A percentile compares a stretch with the other conserved stretches of the same genome.
Evolutionary conservation across 2,329 filamentous ascomycete species (phyloP).

Genomic region (Paecilomyces variotii): DNA sequence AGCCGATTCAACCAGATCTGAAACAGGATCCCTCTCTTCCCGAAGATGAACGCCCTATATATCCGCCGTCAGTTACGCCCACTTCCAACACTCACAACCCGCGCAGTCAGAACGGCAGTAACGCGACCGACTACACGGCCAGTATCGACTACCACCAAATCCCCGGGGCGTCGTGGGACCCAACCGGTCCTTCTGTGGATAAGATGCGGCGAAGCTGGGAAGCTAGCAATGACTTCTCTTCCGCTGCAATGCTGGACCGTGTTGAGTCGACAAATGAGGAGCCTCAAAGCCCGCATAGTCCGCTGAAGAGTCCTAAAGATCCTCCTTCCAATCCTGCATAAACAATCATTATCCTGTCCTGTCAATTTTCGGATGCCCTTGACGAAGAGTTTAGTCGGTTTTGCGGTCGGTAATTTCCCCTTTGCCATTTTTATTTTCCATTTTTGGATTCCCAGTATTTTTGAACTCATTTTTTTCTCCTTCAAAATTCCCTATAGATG

Average conservation of each 20-base stretch:
- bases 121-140: conserved; percentile 80
- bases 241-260: conserved; percentile 72
- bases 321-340: conserved; percentile 23
- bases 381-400: conserved; percentile 13
- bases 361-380: conserved; percentile 19
- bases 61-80: conserved; percentile 76
- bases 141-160: conserved; percentile 41
- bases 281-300: conserved; percentile 21
- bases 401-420: conserved; percentile 20
- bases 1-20: conserved; percentile 50
- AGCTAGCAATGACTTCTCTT: conserved; percentile 79
- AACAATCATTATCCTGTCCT: conserved; percentile 14
- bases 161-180: conserved; percentile 72
- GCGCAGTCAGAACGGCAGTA: conserved; percentile 81
- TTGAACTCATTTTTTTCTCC: conserved; percentile 8
- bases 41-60: conserved; percentile 86
- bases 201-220: not conserved
- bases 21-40: conserved; percentile 59
- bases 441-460: not conserved
- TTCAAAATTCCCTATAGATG: conserved; percentile 33
- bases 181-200: conserved; percentile 74
- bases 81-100: conserved; percentile 73
- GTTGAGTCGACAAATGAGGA: conserved; percentile 58
- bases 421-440: conserved; percentile 11
- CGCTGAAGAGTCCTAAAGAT: conserved; percentile 26